Base-by-base conservation (phyloP, 1,139 yeast species). In the Lodderomyces parapsilosis region DNA sequence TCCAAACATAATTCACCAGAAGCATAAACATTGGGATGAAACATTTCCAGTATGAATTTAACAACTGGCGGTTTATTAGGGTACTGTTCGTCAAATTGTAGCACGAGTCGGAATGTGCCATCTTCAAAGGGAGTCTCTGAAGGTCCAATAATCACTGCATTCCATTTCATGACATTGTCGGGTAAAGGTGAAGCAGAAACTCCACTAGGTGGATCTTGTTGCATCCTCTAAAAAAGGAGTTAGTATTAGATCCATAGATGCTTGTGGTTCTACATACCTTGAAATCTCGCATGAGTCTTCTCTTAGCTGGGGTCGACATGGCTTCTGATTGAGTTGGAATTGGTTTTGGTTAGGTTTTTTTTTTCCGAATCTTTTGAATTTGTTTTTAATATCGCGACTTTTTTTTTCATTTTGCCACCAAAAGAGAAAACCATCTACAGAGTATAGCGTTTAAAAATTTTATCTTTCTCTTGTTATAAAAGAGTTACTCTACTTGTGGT, bases 221-320 rank as follows among this genome's bases (percentile, higher is more conserved):
- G 97, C 86, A 93, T 91, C 54, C 99, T 85, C 84, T 83, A 30
- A 18, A 31, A 25, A 13, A 27, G n/a, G 25, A 18, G 32, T 14
- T 17, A 14, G 39, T 24, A 15, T 11, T 9, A 19, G 28, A 13
- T 14, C 9, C 7, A 22, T 13, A 27, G n/a, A 36, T 4, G 7
- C 33, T 6, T n/a, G 19, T 25, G 17, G 34, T 3, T 27, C n/a
- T 32, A 68, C 85, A 43, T 69, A 82, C 88, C 68, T 90, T 91
- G 69, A 93, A 90, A 68, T 93, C 99, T 65, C 99, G 88, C 98
- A 93, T 93, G 57, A 93, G 81, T 71, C 99, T 83, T 80, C 97
- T 86, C 65, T 96, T 83, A 9, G 99, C 99, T 23, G 97, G 95
- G 4, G 99, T 93, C 11, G 98, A 91, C 99, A 93, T 93, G 18